A percentile compares a stretch with the other conserved stretches of the same genome.
Conservation (phyloP, 108 stramenopile species). For the Cyclotella distinguenda region DNA sequence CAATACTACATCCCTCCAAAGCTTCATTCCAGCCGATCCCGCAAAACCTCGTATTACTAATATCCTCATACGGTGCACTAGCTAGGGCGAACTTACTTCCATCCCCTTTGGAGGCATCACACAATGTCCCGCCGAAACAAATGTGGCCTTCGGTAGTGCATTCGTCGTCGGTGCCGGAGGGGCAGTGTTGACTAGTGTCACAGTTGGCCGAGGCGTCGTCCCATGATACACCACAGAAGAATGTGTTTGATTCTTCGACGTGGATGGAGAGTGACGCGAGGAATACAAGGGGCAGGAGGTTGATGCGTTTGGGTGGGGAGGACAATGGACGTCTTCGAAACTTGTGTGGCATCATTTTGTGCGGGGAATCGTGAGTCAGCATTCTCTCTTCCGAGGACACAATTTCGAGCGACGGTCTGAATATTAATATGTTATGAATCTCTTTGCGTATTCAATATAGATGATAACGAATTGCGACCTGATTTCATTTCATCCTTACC, state of each 20-base stretch:
- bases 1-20: conserved; percentile 20
- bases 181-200: conserved; percentile 27
- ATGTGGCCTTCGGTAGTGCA: conserved; percentile 29
- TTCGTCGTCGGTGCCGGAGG: conserved; percentile 29
- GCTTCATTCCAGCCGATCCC: conserved; percentile 32
- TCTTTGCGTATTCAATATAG: too few relatives aligned
- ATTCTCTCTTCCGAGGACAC: too few relatives aligned
- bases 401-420: too few relatives aligned
- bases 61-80: conserved; percentile 33
- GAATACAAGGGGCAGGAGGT: neutral
- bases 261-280: neutral
- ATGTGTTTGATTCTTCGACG: conserved; percentile 19
- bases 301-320: too few relatives aligned
- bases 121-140: conserved; percentile 37
- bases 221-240: conserved; percentile 33
- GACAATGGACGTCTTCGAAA: too few relatives aligned
- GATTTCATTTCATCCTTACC: too few relatives aligned
- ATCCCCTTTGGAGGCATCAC: conserved; percentile 23
- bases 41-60: conserved; percentile 31
- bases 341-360: too few relatives aligned
- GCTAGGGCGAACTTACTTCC: conserved; percentile 29
- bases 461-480: too few relatives aligned
- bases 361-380: too few relatives aligned
- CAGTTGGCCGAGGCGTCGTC: conserved; percentile 35
- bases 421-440: too few relatives aligned